Evolutionary conservation across 2,329 filamentous ascomycete genomes (phyloP), one percentile per base, ranked within the genome.

Genomic region (Monilinia laxa): DNA sequence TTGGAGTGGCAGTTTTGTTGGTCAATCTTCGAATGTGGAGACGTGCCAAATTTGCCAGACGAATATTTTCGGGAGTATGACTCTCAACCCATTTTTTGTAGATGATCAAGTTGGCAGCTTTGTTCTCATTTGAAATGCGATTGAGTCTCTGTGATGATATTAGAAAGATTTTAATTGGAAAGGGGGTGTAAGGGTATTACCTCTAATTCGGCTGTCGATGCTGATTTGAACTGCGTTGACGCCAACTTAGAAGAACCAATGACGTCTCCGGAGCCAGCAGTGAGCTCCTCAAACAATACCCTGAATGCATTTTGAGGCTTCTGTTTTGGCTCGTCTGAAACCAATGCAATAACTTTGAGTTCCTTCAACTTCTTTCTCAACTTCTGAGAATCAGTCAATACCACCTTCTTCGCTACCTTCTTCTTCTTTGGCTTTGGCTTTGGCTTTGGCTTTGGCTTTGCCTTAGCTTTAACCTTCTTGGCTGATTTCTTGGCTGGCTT

Each of bases 31-130:
- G 71, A 42, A 77, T 66, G 25, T 40, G 51, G 38, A 51, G 67
- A 49, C 88, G 84, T 14, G 88, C 88, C 14, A 70, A 73, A 75
- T 90, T 90, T 66, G 88, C 87, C 3, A 79, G 67, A 56, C 78
- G 78, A 71, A 90, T 89, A 73, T 88, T 75, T 6, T 84, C 78
- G 12, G 85, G 82, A 1, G 84, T 84, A 73, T 87, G 77, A 3
- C 76, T 77, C 42, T 81, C 75, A 25, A 90, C 75, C 85, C 85
- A 90, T 67, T 80, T 74, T 40, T 82, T 78, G 73, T 82, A 83
- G 18, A 78, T 79, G 25, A 77, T 76, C 25, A 75, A 71, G 60
- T 81, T 82, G 18, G 78, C 76, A 52, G 77, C 79, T 25, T 75
- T 81, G 70, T 80, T 81, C 67, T 82, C 73, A 65, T 79, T 80